These are phyloP conservation scores for Vigna angularis DNA, from an alignment of 306 rosid species.

Conservation along the genomic window DNA sequence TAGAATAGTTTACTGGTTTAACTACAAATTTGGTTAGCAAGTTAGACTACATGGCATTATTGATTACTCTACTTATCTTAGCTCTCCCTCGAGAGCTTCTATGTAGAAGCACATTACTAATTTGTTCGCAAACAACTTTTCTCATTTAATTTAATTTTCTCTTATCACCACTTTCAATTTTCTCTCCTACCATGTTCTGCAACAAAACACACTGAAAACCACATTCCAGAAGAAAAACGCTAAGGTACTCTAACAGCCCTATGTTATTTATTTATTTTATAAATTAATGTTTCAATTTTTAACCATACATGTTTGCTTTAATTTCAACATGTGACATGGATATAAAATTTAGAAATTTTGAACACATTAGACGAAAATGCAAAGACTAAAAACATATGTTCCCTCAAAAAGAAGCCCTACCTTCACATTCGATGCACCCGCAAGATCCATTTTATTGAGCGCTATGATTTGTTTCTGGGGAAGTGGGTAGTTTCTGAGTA, in stretches of 20 bases:
- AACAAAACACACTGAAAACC: not conserved
- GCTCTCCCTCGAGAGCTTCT: constrained; percentile 5
- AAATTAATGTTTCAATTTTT: not conserved
- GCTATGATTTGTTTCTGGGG: constrained; percentile 55
- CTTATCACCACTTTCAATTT: not conserved
- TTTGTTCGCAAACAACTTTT: constrained; percentile 8
- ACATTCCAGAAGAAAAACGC: not conserved
- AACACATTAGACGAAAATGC: too few species aligned
- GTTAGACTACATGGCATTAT: not conserved
- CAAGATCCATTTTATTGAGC: constrained; percentile 87
- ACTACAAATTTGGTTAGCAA: constrained; percentile 2
- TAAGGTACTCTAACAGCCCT: not conserved
- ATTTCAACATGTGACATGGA: too few species aligned
- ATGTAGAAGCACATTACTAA: not conserved
- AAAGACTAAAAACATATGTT: too few species aligned
- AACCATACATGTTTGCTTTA: not conserved
- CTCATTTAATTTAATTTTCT: constrained; percentile 15
- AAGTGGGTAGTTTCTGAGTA: constrained; percentile 43
- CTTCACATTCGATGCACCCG: constrained; percentile 58
- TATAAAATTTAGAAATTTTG: too few species aligned
- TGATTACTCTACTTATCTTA: constrained; percentile 27
- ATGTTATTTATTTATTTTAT: too few species aligned
- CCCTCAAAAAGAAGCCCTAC: constrained; percentile 38
- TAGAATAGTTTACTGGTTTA: constrained; percentile 1
- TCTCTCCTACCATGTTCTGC: constrained; percentile 7